phyloP scores from a whole-genome alignment of 176 grass and related monocot genomes.

The Oryza longistaminata region DNA sequence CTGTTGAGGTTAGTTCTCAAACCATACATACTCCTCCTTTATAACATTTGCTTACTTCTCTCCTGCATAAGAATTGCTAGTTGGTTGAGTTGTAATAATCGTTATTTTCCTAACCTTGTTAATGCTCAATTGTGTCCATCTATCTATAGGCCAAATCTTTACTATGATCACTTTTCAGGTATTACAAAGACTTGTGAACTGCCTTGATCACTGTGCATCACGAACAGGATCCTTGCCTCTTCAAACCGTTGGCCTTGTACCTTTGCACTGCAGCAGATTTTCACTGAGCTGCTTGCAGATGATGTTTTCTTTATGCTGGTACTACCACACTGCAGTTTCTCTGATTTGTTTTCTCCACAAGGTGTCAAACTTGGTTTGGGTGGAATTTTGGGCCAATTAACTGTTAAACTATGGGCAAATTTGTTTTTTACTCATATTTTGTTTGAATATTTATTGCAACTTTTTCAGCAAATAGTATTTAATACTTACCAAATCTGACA shows the following conservation, averaged over 20 bases:
- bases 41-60: constrained; percentile 23
- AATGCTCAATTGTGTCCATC: constrained; percentile 17
- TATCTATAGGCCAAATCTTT: constrained; percentile 28
- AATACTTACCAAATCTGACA: neutral
- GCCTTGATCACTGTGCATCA: constrained; percentile 93
- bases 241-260: constrained; percentile 89
- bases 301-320: constrained; percentile 99
- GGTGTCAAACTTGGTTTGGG: neutral
- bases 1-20: constrained; percentile 63
- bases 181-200: constrained; percentile 87
- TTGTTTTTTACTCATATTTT: neutral
- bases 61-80: neutral
- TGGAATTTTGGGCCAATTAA: neutral
- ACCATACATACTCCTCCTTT: neutral
- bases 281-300: constrained; percentile 91
- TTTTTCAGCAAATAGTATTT: neutral
- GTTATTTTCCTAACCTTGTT: neutral
- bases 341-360: constrained; percentile 7
- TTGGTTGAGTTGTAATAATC: constrained; percentile 14
- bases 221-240: constrained; percentile 91
- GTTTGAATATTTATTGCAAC: neutral
- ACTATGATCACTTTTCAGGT: constrained; percentile 58
- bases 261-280: constrained; percentile 91
- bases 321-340: neutral
- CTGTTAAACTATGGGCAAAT: neutral